Percentiles rank a stretch among this genome's conserved stretches.
Conservation (phyloP, 345 rosid species). For the Eucalyptus tenuipes region DNA sequence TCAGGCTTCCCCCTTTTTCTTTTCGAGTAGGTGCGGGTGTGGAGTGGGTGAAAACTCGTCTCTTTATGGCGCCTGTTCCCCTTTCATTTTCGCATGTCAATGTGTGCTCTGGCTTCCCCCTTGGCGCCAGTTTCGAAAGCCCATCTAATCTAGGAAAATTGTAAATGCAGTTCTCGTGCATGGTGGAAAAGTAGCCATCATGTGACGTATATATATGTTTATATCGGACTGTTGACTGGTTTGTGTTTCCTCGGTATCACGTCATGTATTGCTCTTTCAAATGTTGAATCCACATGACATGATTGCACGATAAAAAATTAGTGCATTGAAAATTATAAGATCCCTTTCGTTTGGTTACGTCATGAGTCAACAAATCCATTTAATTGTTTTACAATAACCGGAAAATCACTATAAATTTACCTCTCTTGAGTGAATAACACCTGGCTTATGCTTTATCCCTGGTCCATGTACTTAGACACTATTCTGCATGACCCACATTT, state of each 20-base stretch:
- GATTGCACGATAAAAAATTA: not conserved
- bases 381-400: not conserved
- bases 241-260: not conserved
- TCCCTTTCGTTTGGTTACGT: not conserved
- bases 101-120: not conserved
- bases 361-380: not conserved
- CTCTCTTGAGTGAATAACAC: not conserved
- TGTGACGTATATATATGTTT: not conserved
- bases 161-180: not conserved
- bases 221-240: not conserved
- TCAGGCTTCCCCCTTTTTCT: not conserved
- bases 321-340: not conserved
- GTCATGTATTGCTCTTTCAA: not conserved
- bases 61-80: not conserved
- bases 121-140: conserved; percentile 12
- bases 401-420: not conserved
- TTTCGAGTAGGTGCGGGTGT: not conserved
- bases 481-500: not conserved
- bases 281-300: not conserved
- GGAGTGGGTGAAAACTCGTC: not conserved
- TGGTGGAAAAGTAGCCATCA: not conserved
- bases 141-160: not conserved
- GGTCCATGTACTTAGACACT: not conserved
- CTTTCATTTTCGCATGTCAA: not conserved
- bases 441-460: not conserved